Conservation (phyloP, 139 green algal species). For the Picochlorum costavermella region DNA sequence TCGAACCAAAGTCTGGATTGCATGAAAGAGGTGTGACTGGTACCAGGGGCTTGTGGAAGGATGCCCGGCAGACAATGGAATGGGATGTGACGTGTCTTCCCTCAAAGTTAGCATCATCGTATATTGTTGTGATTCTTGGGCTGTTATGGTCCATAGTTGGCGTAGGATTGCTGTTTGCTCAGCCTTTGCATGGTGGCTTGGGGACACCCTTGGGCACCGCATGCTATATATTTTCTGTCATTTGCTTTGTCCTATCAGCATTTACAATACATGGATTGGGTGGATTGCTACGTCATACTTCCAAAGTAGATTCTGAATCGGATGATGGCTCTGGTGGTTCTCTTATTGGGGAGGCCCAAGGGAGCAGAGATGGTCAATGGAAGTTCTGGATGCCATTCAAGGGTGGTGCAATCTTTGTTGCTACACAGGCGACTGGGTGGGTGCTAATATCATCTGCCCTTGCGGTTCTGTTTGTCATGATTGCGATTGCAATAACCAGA, state of each 20-base stretch:
- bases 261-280: constrained; percentile 71
- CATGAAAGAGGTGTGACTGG: background rate
- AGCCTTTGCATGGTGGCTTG: background rate
- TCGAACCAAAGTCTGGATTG: constrained; percentile 21
- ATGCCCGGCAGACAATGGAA: background rate
- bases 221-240: constrained; percentile 29
- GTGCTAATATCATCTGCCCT: constrained; percentile 55
- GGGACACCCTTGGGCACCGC: background rate
- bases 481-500: background rate
- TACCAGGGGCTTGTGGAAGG: background rate
- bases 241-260: constrained; percentile 48
- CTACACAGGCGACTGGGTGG: constrained; percentile 64
- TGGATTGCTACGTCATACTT: constrained; percentile 38
- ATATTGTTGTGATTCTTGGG: constrained; percentile 31
- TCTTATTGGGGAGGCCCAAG: background rate
- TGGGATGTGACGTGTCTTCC: constrained; percentile 24
- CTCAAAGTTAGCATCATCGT: constrained; percentile 12
- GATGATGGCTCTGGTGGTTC: background rate
- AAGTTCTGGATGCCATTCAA: constrained; percentile 76
- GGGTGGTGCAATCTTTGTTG: constrained; percentile 65
- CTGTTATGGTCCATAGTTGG: constrained; percentile 40
- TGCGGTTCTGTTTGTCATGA: constrained; percentile 30
- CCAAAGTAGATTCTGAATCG: background rate
- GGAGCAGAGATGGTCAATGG: constrained; percentile 30
- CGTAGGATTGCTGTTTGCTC: constrained; percentile 26